Base-by-base conservation (phyloP, 139 green algal species). In the Eudorina sp. region DNA sequence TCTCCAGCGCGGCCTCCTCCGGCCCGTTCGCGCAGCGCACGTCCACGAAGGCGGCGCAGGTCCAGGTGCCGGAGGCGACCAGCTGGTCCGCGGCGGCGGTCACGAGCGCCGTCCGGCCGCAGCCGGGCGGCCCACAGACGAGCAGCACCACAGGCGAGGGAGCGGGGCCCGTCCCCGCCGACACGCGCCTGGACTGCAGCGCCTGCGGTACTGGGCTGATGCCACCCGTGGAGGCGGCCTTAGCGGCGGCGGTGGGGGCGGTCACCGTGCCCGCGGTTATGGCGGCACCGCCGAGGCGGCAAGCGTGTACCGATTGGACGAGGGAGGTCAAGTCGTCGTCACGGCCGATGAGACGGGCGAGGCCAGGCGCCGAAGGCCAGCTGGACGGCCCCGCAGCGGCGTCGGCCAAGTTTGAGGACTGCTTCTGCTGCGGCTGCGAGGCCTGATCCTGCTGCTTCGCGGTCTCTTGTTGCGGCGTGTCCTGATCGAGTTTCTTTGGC, bases 1-100 rank as follows among this genome's bases (percentile, higher is more conserved):
- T 81, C 5, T 53, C 68, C 48, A 88, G 83, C 1, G 83, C 83
- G 0, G 68, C 83, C 68, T 88, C 83, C 34, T 88, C 83, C 0
- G 64, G 41, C 4, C 68, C 51, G 7, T 23, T 29, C 1, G 36
- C 36, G 25, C 53, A 72, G 4, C 83, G 83, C 51, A 88, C 4
- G 83, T 88, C 83, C 2, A 48, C 46, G 4, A 69, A 40, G 34
- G 48, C 25, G 31, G 48, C 68, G 1, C 45, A 48, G 3, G 68
- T 62, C 83, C 83, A 88, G 2, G 34, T 38, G 34, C 83, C 83
- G 25, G 25, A n/a, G 36, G 43, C 1, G 0, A 88, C 66, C 48
- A 88, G 51, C 3, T 38, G 66, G 68, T 58, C 55, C 9, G 58
- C 51, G 25, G 36, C 68, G 36, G 83, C 48, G 46, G 83, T 81